Conservation (phyloP, 768 basidiomycete genomes). For the Lactarius tabidus region DNA sequence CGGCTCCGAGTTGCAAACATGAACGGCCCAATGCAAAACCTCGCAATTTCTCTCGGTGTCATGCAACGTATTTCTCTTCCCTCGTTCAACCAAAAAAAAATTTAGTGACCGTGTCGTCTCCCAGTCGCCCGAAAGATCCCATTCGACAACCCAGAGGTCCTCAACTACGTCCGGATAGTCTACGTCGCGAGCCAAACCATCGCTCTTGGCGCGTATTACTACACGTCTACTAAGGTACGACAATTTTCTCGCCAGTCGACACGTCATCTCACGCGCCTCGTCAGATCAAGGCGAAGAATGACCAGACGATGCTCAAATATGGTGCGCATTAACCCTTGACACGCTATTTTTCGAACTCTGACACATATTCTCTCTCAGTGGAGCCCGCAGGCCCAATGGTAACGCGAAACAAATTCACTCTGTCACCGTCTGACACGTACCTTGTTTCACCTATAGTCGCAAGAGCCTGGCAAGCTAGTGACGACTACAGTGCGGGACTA, state of each 20-base stretch:
- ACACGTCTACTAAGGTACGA: constrained; percentile 64
- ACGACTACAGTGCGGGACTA: constrained; percentile 95
- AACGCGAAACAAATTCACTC: not conserved
- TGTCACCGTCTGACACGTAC: not conserved
- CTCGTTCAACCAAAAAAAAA: not conserved
- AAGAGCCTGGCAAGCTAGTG: constrained; percentile 66
- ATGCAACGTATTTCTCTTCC: constrained; percentile 64
- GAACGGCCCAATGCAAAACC: constrained; percentile 41
- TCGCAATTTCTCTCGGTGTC: constrained; percentile 85
- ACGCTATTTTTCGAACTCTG: not conserved
- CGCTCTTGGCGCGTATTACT: constrained; percentile 76
- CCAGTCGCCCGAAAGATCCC: constrained; percentile 87
- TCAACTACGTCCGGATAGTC: constrained; percentile 77
- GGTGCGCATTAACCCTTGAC: constrained; percentile 43
- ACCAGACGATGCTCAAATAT: constrained; percentile 94
- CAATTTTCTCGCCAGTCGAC: not conserved
- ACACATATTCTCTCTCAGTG: constrained; percentile 44
- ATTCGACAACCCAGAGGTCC: constrained; percentile 81
- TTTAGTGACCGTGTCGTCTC: constrained; percentile 20
- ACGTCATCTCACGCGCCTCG: constrained; percentile 14
- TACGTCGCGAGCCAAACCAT: constrained; percentile 75
- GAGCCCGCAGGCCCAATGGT: constrained; percentile 77
- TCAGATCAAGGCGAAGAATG: constrained; percentile 93
- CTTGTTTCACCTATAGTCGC: constrained; percentile 38
- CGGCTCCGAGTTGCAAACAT: constrained; percentile 4